phyloP scores from a whole-genome alignment of 2,329 filamentous ascomycete species.

The Mycosphaerella arachidis region DNA sequence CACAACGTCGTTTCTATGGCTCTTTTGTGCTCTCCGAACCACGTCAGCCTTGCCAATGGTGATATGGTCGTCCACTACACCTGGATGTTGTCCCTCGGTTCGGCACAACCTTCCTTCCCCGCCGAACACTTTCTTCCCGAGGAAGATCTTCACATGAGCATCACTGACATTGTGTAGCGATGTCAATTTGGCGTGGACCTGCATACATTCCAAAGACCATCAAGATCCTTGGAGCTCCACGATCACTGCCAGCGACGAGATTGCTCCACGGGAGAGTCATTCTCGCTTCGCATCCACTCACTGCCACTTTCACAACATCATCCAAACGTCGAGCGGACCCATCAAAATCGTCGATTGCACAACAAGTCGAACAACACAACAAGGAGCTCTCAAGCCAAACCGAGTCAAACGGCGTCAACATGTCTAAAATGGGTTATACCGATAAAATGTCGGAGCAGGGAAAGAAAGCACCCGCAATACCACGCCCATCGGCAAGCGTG shows the following conservation, averaged over 20 bases:
- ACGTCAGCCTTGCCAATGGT: too few species aligned
- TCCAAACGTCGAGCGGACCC: too few species aligned
- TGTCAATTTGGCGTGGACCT: background rate
- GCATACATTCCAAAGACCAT: background rate
- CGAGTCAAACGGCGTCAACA: background rate
- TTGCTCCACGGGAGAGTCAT: too few species aligned
- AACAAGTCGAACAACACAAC: conserved; percentile 1
- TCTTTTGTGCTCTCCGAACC: too few species aligned
- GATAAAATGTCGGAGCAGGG: conserved; percentile 14
- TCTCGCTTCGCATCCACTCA: too few species aligned
- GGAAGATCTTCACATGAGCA: background rate
- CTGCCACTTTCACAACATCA: too few species aligned
- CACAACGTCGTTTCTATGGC: too few species aligned
- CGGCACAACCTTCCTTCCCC: background rate
- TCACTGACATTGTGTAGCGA: background rate
- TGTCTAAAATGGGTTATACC: conserved; percentile 13
- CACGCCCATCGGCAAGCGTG: conserved; percentile 67
- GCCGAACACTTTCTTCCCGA: background rate
- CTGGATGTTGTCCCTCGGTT: background rate
- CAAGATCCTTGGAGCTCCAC: too few species aligned
- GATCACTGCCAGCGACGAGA: too few species aligned
- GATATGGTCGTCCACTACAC: too few species aligned
- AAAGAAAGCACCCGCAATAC: conserved; percentile 42
- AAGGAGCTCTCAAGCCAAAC: conserved; percentile 6
- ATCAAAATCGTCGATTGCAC: conserved; percentile 2